Base-by-base conservation (phyloP, 2,329 filamentous ascomycete species). In the Aspergillus sp. region DNA sequence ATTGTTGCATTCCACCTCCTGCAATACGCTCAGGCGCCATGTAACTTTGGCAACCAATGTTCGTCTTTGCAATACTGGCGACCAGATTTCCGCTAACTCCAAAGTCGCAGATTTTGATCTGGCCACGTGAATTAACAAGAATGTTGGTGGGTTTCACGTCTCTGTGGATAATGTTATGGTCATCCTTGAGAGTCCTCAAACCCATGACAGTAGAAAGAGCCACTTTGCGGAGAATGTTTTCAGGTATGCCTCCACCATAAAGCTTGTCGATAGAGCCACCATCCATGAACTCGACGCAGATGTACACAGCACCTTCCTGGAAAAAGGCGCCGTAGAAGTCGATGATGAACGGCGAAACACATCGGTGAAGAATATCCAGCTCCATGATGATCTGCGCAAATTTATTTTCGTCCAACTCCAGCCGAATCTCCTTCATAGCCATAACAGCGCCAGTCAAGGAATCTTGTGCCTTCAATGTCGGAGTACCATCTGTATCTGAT, bases 131-230 rank as follows among this genome's bases (percentile, higher is more conserved):
- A 75, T 98, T 99, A 73, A 91, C 86, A 1, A 99, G 82, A 59
- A 99, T 97, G 69, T 99, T 99, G n/a, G 95, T 99, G 2, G 95
- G 95, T 75, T 99, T 99, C 63, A 99, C 95, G 71, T 99, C 95
- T 63, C 95, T 89, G 73, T 99, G 95, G 64, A 99, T 99, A 75
- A 99, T 99, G 77, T 96, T 98, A 80, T 99, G 95, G 61, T 97
- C 92, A 62, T 99, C 95, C 74, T 99, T 99, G 60, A 99, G 79
- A 19, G 88, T 87, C 78, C 96, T 98, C 61, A 99, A 81, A 0
- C 95, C 95, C 83, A 93, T 90, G 6, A 95, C 86, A 0, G 95
- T 97, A 19, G 90, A 89, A 62, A 95, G 85, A 0, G 93, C 92
- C 62, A 99, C 95, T 73, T 97, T 98, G 55, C 88, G 86, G 52